Evolutionary conservation across 23 red algal species (phyloP), one percentile per base, ranked within the genome.

Genomic region (Gracilaria vermiculophylla): DNA sequence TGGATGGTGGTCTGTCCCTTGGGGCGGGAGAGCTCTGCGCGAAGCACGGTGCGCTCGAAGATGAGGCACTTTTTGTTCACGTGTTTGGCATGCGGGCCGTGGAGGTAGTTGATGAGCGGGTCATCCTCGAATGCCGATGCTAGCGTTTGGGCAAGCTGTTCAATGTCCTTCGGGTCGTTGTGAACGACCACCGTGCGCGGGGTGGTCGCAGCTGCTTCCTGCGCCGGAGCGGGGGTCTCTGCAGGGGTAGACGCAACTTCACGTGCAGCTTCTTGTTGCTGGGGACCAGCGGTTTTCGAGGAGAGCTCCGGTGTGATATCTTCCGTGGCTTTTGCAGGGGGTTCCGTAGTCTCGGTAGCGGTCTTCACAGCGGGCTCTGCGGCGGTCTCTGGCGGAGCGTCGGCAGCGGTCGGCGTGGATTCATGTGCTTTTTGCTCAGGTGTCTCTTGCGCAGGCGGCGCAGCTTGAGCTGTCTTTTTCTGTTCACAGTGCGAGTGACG

Each of bases 1-100:
- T 70, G 64, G 64, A 70, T 43, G 2, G 64, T 70, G 64, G 64
- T 70, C 2, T 70, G 64, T 1, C 64, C 64, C 13, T 70, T 70
- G 3, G 64, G 34, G 37, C 64, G 64, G 1, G 64, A 70, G 3
- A 70, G 37, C 64, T 70, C 64, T 19, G 14, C 2, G 24, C 28
- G 64, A 5, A 70, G 34, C 33, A 70, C 64, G 5, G 33, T 70
- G 16, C 64, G 33, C 34, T 70, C 42, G 64, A 70, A 39, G 33
- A 70, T 70, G 17, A 70, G 64, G 14, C 25, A 12, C 64, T 70
- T 70, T 35, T 70, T 35, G 64, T 70, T 5, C 33, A 35, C 33
- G 34, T 70, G 64, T 16, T 43, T 39, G 14, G 33, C 64, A 14
- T 70, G 33, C 31, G 64, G 64, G 34, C 64, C 35, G 1, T 70